Conservation (phyloP, 1,139 yeast genomes). For the Taphrina flavorubra region DNA sequence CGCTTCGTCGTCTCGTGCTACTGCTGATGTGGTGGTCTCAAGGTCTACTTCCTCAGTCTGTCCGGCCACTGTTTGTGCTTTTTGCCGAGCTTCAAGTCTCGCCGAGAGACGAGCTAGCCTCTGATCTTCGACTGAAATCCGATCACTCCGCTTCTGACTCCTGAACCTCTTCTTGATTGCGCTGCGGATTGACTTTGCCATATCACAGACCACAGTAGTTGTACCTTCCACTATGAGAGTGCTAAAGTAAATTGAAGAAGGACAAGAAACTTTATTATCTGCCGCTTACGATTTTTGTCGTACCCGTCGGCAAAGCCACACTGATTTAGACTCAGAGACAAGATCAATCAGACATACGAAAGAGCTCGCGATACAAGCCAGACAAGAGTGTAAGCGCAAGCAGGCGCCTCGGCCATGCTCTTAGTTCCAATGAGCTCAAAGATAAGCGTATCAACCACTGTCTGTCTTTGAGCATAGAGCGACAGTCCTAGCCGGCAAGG, state of each 20-base stretch:
- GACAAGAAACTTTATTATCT: conserved; percentile 15
- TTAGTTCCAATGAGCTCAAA: background rate
- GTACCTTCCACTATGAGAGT: background rate
- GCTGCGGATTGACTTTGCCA: conserved; percentile 41
- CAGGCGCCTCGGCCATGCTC: background rate
- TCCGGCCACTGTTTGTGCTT: conserved; percentile 8
- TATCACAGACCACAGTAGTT: background rate
- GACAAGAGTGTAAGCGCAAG: too few species aligned
- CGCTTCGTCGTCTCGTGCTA: background rate
- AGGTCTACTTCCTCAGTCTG: background rate
- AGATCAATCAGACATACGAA: background rate
- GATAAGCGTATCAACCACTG: too few species aligned
- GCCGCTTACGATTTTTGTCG: background rate
- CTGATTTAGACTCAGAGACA: background rate
- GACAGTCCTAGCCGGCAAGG: conserved; percentile 1
- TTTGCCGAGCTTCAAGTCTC: conserved; percentile 30
- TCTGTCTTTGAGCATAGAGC: background rate
- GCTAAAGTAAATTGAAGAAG: background rate
- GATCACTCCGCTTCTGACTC: conserved; percentile 29
- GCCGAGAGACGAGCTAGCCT: conserved; percentile 35
- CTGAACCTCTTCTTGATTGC: conserved; percentile 39
- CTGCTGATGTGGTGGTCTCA: background rate
- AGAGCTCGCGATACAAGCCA: too few species aligned
- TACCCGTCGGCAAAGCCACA: background rate
- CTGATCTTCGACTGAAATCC: conserved; percentile 35